These are phyloP conservation scores for Taiozyma sp. DNA, from an alignment of 1,139 yeast genomes.

Conservation along the genomic window DNA sequence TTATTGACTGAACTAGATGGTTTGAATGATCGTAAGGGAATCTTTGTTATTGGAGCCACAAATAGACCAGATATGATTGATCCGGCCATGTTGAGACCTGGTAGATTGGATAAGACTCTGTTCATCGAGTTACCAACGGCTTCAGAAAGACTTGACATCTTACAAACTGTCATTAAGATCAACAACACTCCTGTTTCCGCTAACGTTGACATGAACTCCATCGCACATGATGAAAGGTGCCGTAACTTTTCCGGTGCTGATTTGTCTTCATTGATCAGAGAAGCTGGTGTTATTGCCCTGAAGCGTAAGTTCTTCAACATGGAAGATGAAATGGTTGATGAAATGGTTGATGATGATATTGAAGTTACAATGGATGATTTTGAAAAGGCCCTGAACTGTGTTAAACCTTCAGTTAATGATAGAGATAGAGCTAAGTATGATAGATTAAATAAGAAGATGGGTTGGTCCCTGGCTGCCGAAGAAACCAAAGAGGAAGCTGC, in stretches of 20 bases:
- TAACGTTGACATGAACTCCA: conserved; percentile 52
- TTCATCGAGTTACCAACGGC: conserved; percentile 85
- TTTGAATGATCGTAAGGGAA: conserved; percentile 85
- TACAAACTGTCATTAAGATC: conserved; percentile 66
- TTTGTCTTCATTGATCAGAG: conserved; percentile 84
- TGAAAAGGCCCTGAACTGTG: conserved; percentile 60
- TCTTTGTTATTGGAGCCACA: conserved; percentile 94
- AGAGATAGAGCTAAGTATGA: conserved; percentile 78
- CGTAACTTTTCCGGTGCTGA: conserved; percentile 95
- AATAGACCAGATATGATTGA: conserved; percentile 98
- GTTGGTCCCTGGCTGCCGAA: conserved; percentile 37
- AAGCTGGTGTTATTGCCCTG: conserved; percentile 87
- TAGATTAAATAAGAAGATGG: conserved; percentile 51
- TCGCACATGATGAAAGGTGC: conserved; percentile 78
- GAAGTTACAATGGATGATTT: conserved; percentile 66
- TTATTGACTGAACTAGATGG: conserved; percentile 93
- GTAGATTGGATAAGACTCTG: conserved; percentile 88
- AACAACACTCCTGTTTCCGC: conserved; percentile 73
- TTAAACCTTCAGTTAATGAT: conserved; percentile 90
- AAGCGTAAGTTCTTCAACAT: conserved; percentile 60
- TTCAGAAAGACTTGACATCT: conserved; percentile 74
- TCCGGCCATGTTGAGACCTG: conserved; percentile 97
- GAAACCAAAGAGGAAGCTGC: conserved; percentile 6
- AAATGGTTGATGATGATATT: conserved; percentile 37
- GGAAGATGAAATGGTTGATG: conserved; percentile 41